Percentiles rank a stretch among this genome's conserved stretches.
phyloP scores from a whole-genome alignment of 2,329 filamentous ascomycete species.

The Alternaria rosae region DNA sequence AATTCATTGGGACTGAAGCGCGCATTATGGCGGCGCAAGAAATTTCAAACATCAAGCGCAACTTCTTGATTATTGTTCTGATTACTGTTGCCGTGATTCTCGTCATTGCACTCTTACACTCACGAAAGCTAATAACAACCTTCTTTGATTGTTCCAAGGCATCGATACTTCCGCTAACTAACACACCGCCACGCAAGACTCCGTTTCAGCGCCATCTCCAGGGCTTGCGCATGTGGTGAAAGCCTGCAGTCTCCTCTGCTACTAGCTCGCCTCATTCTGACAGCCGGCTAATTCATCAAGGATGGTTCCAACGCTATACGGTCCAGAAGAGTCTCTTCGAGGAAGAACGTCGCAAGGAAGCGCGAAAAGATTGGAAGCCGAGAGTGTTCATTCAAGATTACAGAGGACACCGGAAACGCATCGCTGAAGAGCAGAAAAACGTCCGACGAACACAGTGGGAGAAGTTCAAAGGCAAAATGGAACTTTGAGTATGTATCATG shows the following conservation, averaged over 20 bases:
- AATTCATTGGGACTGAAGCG: neutral
- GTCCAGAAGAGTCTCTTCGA: neutral
- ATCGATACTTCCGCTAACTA: neutral
- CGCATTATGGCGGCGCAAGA: neutral
- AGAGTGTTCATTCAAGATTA: neutral
- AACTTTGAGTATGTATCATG: neutral
- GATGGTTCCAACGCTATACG: neutral
- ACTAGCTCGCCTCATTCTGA: neutral
- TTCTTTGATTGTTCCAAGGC: neutral
- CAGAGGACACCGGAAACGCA: conserved; percentile 2
- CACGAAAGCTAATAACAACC: neutral
- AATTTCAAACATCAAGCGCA: neutral
- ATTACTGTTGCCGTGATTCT: neutral
- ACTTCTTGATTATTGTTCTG: neutral
- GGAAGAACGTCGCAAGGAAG: neutral
- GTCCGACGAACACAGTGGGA: conserved; percentile 5
- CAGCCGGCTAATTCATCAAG: neutral
- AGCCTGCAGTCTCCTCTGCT: conserved; percentile 1
- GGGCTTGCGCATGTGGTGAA: conserved; percentile 16
- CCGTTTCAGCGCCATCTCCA: conserved; percentile 10
- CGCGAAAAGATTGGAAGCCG: neutral
- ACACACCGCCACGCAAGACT: neutral
- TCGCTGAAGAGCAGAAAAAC: conserved; percentile 11
- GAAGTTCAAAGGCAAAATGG: neutral
- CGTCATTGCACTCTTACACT: neutral